Evolutionary conservation across 1,284 basidiomycete genomes (phyloP), one percentile per base, ranked within the genome.

Genomic region (Rhodotorula sp.): DNA sequence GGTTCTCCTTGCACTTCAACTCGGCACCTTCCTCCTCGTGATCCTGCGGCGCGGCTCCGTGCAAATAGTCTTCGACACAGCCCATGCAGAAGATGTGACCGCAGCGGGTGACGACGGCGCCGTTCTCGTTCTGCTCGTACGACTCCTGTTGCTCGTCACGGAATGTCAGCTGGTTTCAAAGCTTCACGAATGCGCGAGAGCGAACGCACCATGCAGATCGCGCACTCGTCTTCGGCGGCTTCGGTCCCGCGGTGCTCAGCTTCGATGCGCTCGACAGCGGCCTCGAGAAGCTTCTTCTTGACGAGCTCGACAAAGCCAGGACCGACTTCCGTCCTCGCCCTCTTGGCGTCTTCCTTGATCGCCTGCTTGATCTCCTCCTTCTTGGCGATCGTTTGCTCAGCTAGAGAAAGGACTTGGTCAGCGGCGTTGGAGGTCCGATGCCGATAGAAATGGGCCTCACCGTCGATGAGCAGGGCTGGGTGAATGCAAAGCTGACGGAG

Each of bases 401-500:
- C 66, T 68, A 52, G 38, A 31, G 28, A 47, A 14, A 43, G 12
- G 12, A 43, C 38, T 14, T 14, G 38, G 38, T 43, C 12, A 43
- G 38, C 38, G 1, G 38, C 1, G 38, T 43, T 10, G 0, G 12
- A 43, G 38, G 38, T 12, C 38, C 10, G 38, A 2, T 10, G 10
- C 38, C 4, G 38, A 14, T 10, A 43, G 10, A 43, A 14, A 43
- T 12, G 38, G 10, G 38, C 12, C 59, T 15, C 5, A 61, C 65
- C 64, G 34, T 62, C 60, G 28, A 59, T 52, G 34, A 69, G 55
- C 26, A 74, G 62, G 8, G 81, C 82, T 2, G 87, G 85, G 76
- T 88, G 87, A 15, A 82, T 82, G 77, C 86, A 87, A 50, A 86
- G 79, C 76, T 87, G 86, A 5, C 69, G 62, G 8, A 74, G 65